phyloP scores from a whole-genome alignment of 1,284 basidiomycete species.

The Cerrena zonata region DNA sequence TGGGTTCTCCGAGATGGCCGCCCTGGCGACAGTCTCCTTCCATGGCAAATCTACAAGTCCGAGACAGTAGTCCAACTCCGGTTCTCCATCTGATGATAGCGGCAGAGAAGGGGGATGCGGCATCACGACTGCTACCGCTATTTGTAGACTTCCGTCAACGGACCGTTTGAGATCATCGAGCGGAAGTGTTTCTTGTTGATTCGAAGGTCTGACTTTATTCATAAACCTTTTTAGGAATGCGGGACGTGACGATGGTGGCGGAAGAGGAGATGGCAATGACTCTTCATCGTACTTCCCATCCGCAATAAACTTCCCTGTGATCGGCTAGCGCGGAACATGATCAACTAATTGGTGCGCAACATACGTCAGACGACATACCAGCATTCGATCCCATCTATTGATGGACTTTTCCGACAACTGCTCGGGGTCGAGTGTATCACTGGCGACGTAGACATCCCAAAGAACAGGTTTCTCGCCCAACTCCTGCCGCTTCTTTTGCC shows the following conservation, averaged over 20 bases:
- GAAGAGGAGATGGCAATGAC: conserved; percentile 4
- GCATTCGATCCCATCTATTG: background rate
- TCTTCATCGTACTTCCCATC: background rate
- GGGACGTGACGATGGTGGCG: background rate
- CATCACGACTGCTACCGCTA: conserved; percentile 12
- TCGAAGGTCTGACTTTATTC: too few species aligned
- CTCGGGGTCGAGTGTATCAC: background rate
- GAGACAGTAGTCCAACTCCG: background rate
- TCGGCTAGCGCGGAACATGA: background rate
- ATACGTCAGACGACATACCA: conserved; percentile 1
- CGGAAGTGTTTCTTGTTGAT: background rate
- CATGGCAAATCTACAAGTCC: background rate
- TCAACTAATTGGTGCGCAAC: background rate
- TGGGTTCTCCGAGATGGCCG: too few species aligned
- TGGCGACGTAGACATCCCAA: conserved; percentile 8
- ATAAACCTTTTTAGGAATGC: background rate
- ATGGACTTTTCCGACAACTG: background rate
- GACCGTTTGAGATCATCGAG: background rate
- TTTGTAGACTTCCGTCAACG: conserved; percentile 3
- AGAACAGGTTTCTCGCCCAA: conserved; percentile 10
- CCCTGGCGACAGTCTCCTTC: background rate
- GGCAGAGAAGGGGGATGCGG: conserved; percentile 6
- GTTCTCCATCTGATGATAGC: background rate
- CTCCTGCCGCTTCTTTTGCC: background rate
- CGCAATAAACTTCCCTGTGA: conserved; percentile 1